phyloP scores from a whole-genome alignment of 176 grass and related monocot genomes.

The Chrysopogon serrulatus region DNA sequence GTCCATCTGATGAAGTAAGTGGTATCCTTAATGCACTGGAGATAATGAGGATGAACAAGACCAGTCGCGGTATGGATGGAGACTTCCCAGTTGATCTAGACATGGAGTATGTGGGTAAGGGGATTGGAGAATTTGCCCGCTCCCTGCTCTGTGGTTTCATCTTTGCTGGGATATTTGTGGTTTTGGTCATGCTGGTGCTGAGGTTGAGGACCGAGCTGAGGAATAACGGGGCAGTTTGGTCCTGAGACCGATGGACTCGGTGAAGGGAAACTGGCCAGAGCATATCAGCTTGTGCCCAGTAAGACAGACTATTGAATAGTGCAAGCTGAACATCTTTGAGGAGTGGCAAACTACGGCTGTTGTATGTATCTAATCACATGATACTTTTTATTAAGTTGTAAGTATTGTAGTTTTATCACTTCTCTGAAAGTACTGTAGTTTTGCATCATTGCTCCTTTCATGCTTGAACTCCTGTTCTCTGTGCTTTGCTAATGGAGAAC shows the following conservation, averaged over 20 bases:
- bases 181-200: constrained; percentile 54
- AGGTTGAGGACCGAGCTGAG: constrained; percentile 55
- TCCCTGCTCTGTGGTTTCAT: constrained; percentile 69
- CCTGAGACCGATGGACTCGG: constrained; percentile 34
- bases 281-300: constrained; percentile 49
- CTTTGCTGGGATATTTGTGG: constrained; percentile 51
- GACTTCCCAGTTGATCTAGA: constrained; percentile 42
- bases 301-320: constrained; percentile 47
- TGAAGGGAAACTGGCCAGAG: constrained; percentile 40
- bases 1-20: constrained; percentile 32
- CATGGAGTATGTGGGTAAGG: constrained; percentile 48
- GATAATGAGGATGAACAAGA: constrained; percentile 94
- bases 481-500: constrained; percentile 23
- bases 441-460: neutral
- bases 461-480: constrained; percentile 18
- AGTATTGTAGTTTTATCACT: constrained; percentile 38
- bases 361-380: constrained; percentile 22
- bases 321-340: neutral
- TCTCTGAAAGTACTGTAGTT: constrained; percentile 23
- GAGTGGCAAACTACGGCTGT: neutral
- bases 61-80: constrained; percentile 51
- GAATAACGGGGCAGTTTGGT: constrained; percentile 39
- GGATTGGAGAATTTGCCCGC: constrained; percentile 62
- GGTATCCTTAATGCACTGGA: constrained; percentile 95
- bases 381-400: constrained; percentile 25